Percentiles rank a stretch among this genome's conserved stretches.
phyloP scores from a whole-genome alignment of 352 stramenopile genomes.

The Thraustochytrium sp. region DNA sequence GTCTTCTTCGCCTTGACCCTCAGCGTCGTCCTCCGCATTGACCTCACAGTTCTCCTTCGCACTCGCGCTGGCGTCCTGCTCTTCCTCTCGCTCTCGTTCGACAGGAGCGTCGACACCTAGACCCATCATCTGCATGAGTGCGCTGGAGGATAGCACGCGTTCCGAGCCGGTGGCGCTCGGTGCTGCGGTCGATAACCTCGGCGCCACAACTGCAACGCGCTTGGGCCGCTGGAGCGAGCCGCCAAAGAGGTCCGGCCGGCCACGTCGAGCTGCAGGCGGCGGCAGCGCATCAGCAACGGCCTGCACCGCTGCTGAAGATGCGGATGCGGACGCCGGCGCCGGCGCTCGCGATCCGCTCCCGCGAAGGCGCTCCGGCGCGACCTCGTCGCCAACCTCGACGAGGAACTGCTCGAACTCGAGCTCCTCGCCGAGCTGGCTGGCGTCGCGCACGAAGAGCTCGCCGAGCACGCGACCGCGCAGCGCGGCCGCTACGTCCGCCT shows the following conservation, averaged over 20 bases:
- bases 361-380: not conserved
- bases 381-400: not conserved
- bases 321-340: too few relatives aligned
- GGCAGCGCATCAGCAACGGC: too few relatives aligned
- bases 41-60: too few relatives aligned
- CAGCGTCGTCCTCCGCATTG: too few relatives aligned
- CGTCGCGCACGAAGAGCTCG: not conserved
- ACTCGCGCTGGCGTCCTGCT: too few relatives aligned
- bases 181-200: too few relatives aligned
- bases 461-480: not conserved
- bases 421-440: not conserved
- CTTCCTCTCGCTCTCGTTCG: not conserved
- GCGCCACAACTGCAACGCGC: too few relatives aligned
- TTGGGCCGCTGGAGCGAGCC: not conserved
- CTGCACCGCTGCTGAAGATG: too few relatives aligned
- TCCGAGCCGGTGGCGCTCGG: too few relatives aligned
- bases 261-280: not conserved
- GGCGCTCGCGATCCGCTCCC: too few relatives aligned
- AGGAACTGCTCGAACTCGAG: constrained; percentile 35
- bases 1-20: too few relatives aligned
- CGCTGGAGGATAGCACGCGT: not conserved
- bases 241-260: not conserved
- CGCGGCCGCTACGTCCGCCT: not conserved
- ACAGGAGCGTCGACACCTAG: not conserved
- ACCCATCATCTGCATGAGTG: not conserved